These are phyloP conservation scores for Ephemerocybe angulata DNA, from an alignment of 768 basidiomycete species.

Conservation along the genomic window DNA sequence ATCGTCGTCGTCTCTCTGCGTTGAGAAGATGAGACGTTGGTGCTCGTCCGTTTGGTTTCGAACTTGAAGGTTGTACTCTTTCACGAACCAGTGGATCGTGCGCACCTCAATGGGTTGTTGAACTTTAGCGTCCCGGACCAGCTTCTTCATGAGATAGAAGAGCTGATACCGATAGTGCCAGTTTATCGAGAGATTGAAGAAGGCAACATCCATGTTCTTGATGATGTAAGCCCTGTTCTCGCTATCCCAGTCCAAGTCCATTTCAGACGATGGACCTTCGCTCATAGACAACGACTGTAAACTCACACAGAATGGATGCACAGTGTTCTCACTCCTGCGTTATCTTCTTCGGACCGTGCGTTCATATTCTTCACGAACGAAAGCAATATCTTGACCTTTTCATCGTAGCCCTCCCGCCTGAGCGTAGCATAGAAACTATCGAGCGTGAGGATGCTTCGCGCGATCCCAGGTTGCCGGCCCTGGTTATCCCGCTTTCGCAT, in stretches of 20 bases:
- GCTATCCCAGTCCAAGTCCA: too few species aligned
- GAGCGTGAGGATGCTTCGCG: background rate
- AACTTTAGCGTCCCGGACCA: background rate
- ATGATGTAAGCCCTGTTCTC: background rate
- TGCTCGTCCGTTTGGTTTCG: background rate
- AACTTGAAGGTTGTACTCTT: background rate
- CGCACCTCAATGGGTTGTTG: background rate
- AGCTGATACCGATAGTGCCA: constrained; percentile 4
- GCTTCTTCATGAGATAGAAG: background rate
- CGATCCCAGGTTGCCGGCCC: background rate
- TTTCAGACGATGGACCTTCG: too few species aligned
- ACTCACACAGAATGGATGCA: too few species aligned
- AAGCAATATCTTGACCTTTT: background rate
- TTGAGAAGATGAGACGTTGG: background rate
- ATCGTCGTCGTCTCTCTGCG: too few species aligned
- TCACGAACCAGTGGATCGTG: constrained; percentile 3
- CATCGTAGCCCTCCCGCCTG: background rate
- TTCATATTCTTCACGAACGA: background rate
- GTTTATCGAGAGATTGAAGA: background rate
- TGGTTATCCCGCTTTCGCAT: background rate
- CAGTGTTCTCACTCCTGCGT: too few species aligned
- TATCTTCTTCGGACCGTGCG: too few species aligned
- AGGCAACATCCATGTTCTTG: background rate
- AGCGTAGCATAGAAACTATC: background rate
- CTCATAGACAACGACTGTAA: too few species aligned